Evolutionary conservation across 2,329 filamentous ascomycete genomes (phyloP).

Genomic region (Fusarium heterosporum): DNA sequence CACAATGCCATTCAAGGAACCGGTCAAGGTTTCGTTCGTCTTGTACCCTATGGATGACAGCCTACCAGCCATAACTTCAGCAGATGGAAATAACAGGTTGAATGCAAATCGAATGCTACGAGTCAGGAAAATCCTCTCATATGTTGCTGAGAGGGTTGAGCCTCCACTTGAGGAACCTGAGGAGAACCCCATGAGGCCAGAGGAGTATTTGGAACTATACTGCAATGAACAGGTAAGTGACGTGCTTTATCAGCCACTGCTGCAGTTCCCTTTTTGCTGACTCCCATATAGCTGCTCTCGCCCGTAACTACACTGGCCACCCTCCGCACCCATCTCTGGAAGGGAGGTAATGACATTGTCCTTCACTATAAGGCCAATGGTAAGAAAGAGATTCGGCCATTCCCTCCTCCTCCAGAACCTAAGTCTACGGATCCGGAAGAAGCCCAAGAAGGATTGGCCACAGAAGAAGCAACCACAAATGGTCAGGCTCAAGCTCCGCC

Average conservation of each 20-base stretch:
- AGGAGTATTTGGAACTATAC: conserved; percentile 95
- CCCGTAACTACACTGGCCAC: conserved; percentile 94
- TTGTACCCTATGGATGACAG: conserved; percentile 78
- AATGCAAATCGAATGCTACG: conserved; percentile 98
- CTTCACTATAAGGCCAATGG: conserved; percentile 93
- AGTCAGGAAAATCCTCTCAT: conserved; percentile 92
- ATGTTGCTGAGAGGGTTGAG: conserved; percentile 93
- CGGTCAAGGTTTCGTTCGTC: conserved; percentile 94
- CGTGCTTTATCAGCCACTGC: neutral
- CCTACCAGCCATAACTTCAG: conserved; percentile 78
- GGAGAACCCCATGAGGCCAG: conserved; percentile 74
- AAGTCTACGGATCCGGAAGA: conserved; percentile 41
- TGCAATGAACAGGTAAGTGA: conserved; percentile 86
- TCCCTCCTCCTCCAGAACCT: conserved; percentile 38
- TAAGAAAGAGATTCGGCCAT: conserved; percentile 71
- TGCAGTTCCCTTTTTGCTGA: conserved; percentile 14
- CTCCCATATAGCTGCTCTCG: conserved; percentile 67
- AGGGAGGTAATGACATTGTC: conserved; percentile 91
- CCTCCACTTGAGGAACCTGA: conserved; percentile 70
- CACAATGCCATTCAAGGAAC: conserved; percentile 85
- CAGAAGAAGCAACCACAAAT: conserved; percentile 35
- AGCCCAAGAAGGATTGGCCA: conserved; percentile 25
- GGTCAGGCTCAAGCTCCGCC: conserved; percentile 16
- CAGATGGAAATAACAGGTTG: conserved; percentile 87
- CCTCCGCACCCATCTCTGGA: conserved; percentile 92